Evolutionary conservation across 495 filamentous ascomycete genomes (phyloP).

Genomic region (Penicillium herquei): DNA sequence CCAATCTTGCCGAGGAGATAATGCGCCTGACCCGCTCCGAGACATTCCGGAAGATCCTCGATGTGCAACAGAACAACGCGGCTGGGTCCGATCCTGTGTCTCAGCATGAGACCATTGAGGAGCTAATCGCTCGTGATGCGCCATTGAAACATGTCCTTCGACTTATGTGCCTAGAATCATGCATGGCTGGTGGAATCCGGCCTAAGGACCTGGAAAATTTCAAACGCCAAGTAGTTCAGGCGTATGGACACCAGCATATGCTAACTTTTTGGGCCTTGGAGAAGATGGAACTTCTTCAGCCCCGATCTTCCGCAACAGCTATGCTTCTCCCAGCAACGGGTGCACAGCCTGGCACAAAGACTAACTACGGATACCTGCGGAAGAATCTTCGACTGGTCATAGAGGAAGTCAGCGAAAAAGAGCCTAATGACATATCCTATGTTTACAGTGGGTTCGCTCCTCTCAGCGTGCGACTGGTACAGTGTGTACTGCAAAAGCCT

Average conservation of each 20-base stretch:
- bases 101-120: constrained; percentile 87
- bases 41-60: constrained; percentile 79
- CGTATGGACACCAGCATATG: constrained; percentile 92
- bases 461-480: constrained; percentile 88
- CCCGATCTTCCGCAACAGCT: constrained; percentile 64
- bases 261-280: constrained; percentile 87
- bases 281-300: constrained; percentile 79
- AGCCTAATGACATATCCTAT: constrained; percentile 95
- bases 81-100: constrained; percentile 84
- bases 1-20: constrained; percentile 89
- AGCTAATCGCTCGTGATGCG: constrained; percentile 83
- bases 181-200: constrained; percentile 83
- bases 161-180: constrained; percentile 86
- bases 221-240: constrained; percentile 82
- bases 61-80: constrained; percentile 95
- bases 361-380: constrained; percentile 86
- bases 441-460: constrained; percentile 97
- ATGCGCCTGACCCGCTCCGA: constrained; percentile 87
- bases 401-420: constrained; percentile 94
- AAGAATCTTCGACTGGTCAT: constrained; percentile 85
- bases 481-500: constrained; percentile 89
- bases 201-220: constrained; percentile 84
- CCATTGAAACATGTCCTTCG: constrained; percentile 78
- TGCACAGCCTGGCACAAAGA: constrained; percentile 60
- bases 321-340: constrained; percentile 68